phyloP scores from a whole-genome alignment of 345 rosid species.

The Citropsis articulata region DNA sequence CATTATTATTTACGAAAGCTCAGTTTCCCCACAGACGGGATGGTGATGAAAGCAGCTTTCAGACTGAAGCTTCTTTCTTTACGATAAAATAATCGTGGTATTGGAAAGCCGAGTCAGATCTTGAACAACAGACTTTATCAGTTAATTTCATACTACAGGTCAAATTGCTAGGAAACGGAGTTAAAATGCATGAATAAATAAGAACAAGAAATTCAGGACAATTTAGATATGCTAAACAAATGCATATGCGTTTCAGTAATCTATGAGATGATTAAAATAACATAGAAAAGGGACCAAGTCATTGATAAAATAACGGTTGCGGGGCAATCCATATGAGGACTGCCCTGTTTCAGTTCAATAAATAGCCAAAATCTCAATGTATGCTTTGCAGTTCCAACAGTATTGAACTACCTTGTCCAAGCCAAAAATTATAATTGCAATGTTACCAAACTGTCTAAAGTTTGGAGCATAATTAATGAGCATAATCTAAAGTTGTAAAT shows the following conservation, averaged over 20 bases:
- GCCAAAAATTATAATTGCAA: background rate
- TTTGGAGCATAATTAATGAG: background rate
- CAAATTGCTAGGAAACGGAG: conserved; percentile 8
- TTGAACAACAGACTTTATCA: conserved; percentile 24
- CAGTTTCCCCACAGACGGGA: conserved; percentile 22
- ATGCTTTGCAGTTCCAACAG: background rate
- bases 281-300: background rate
- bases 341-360: background rate
- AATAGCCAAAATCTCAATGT: background rate
- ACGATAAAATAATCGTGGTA: conserved; percentile 32
- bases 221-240: conserved; percentile 4
- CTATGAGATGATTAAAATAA: background rate
- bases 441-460: background rate
- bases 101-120: conserved; percentile 37
- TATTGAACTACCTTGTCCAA: background rate
- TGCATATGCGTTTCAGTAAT: background rate
- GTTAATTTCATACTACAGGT: conserved; percentile 1
- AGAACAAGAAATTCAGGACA: background rate
- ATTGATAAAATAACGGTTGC: background rate
- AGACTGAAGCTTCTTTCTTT: conserved; percentile 31
- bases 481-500: no score
- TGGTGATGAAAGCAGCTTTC: conserved; percentile 32
- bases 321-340: conserved; percentile 1
- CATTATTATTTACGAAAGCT: conserved; percentile 11
- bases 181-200: background rate